Evolutionary conservation across 2,329 filamentous ascomycete species (phyloP), one percentile per base, ranked within the genome.

Genomic region (Hirsutella minnesotensis): DNA sequence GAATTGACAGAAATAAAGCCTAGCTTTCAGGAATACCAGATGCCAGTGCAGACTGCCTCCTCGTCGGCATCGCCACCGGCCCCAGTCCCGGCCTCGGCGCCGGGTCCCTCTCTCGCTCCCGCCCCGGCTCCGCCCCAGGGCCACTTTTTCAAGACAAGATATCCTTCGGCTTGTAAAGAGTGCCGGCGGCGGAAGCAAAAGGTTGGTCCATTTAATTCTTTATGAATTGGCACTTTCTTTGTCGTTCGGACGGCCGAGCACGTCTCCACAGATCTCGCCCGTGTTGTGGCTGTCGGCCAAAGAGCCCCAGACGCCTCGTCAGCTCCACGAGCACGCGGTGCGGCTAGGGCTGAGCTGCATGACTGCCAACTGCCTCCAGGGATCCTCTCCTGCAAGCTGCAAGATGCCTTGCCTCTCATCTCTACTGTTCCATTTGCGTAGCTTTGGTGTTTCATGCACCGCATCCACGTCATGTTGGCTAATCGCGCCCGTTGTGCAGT

Each of bases 181-280:
- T 74, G 70, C 44, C 65, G 69, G 38, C 60, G 69, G 46, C 60
- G 70, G 45, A 73, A 73, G 51, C 69, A 73, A 58, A 73, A 68
- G 62, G 70, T 70, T 20, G 35, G 47, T 41, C n/a, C 7, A n/a
- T n/a, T 18, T 9, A 7, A 10, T 29, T 30, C 20, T 31, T 24
- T 24, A n/a, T n/a, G n/a, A 27, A 27, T 27, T 27, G 7, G 12
- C 24, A 27, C n/a, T n/a, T n/a, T n/a, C n/a, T n/a, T n/a, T n/a
- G n/a, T n/a, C n/a, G n/a, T n/a, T n/a, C n/a, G n/a, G n/a, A n/a
- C n/a, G n/a, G n/a, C n/a, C n/a, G n/a, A n/a, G n/a, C n/a, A n/a
- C n/a, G n/a, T n/a, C n/a, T n/a, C n/a, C n/a, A n/a, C n/a, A n/a
- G n/a, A n/a, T n/a, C n/a, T n/a, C n/a, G n/a, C n/a, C n/a, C n/a